Percentiles rank a stretch among this genome's conserved stretches.
Evolutionary conservation across 352 stramenopile genomes (phyloP).

Genomic region (Globisporangium barbulae): DNA sequence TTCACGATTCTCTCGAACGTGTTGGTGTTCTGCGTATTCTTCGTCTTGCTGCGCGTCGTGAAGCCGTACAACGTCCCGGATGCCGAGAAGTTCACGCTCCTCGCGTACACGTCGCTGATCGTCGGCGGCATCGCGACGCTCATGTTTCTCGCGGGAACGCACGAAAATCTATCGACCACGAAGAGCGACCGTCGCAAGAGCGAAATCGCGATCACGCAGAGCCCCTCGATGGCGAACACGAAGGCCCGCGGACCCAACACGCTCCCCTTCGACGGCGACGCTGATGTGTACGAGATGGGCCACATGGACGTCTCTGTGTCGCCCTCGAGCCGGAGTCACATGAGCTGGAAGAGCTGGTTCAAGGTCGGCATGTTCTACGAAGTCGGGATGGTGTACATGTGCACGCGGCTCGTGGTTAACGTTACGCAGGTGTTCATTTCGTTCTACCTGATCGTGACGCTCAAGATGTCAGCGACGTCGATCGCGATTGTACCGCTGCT

Average conservation of each 20-base stretch:
- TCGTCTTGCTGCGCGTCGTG: constrained; percentile 58
- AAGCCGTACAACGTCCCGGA: constrained; percentile 63
- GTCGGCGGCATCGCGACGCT: constrained; percentile 61
- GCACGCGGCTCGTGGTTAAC: constrained; percentile 81
- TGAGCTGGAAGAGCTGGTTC: constrained; percentile 82
- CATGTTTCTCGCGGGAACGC: constrained; percentile 65
- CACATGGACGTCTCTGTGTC: constrained; percentile 13
- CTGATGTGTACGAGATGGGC: constrained; percentile 30
- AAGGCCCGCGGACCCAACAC: constrained; percentile 37
- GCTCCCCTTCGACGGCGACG: constrained; percentile 52
- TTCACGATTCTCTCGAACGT: constrained; percentile 89
- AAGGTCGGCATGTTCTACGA: constrained; percentile 82
- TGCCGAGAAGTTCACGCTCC: constrained; percentile 68
- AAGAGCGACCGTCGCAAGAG: constrained; percentile 24
- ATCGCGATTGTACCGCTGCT: constrained; percentile 84
- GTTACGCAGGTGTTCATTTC: constrained; percentile 87
- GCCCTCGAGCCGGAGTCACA: constrained; percentile 24
- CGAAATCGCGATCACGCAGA: constrained; percentile 28
- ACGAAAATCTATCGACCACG: constrained; percentile 43
- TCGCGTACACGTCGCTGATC: constrained; percentile 68
- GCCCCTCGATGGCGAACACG: constrained; percentile 53
- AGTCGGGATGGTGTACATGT: constrained; percentile 87
- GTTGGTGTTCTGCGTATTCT: constrained; percentile 77
- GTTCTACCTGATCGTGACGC: constrained; percentile 83
- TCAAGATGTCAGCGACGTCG: constrained; percentile 80